These are phyloP conservation scores for Chlorophyllum brunneum DNA, from an alignment of 768 basidiomycete genomes.

Conservation along the genomic window DNA sequence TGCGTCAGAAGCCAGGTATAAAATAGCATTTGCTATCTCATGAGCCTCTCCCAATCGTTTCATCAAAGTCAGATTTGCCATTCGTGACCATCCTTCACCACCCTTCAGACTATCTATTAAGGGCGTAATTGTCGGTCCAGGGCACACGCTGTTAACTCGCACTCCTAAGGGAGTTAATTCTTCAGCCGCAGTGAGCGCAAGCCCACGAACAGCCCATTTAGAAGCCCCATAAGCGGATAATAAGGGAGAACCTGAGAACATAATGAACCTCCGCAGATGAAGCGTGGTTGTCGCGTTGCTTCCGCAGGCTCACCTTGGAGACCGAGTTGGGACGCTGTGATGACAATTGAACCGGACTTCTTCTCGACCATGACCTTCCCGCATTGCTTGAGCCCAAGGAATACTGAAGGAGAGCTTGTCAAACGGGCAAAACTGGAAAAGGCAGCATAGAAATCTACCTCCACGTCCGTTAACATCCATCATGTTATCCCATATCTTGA, in stretches of 20 bases:
- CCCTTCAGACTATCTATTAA: slow-evolving; percentile 15
- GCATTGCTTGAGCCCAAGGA: slow-evolving; percentile 10
- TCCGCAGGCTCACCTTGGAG: slow-evolving; percentile 14
- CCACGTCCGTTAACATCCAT: slow-evolving; percentile 15
- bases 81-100: slow-evolving; percentile 9
- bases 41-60: slow-evolving; percentile 13
- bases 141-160: slow-evolving; percentile 17
- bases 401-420: background rate
- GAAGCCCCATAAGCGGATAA: slow-evolving; percentile 17
- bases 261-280: background rate
- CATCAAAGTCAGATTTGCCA: slow-evolving; percentile 13
- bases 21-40: slow-evolving; percentile 18
- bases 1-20: slow-evolving; percentile 14
- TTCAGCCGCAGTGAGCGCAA: slow-evolving; percentile 17
- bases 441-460: background rate
- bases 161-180: slow-evolving; percentile 16
- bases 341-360: slow-evolving; percentile 17
- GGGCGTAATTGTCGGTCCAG: slow-evolving; percentile 16
- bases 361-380: slow-evolving; percentile 4
- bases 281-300: background rate
- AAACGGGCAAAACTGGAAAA: background rate
- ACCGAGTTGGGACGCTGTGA: slow-evolving; percentile 19
- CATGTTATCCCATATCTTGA: slow-evolving; percentile 13
- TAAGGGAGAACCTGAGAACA: slow-evolving; percentile 14
- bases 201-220: slow-evolving; percentile 17